These are phyloP conservation scores for Ustanciosporium gigantosporum DNA, from an alignment of 1,284 basidiomycete genomes.

Conservation along the genomic window DNA sequence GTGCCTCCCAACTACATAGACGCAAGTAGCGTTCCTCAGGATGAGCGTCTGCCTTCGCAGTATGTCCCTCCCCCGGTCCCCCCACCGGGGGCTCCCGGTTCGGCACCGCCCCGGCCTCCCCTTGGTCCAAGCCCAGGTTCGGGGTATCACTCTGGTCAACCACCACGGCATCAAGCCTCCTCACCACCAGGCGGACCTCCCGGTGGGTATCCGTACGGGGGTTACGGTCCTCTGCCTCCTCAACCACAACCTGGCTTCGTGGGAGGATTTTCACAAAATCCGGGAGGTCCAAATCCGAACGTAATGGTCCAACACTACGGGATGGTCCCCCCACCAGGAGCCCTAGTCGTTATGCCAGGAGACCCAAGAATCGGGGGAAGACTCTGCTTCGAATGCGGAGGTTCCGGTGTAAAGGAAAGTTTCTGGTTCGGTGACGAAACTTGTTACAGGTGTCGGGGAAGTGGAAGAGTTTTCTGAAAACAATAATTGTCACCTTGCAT, in stretches of 20 bases:
- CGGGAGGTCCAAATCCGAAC: constrained; percentile 22
- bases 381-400: constrained; percentile 34
- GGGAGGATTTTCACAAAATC: constrained; percentile 17
- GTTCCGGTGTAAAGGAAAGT: constrained; percentile 26
- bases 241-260: constrained; percentile 12
- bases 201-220: background rate
- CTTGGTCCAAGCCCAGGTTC: no score
- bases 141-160: no score
- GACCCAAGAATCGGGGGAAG: constrained; percentile 35
- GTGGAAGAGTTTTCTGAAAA: constrained; percentile 17
- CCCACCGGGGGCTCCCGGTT: constrained; percentile 5
- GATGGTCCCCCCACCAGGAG: constrained; percentile 16
- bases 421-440: constrained; percentile 44
- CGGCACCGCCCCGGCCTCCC: background rate
- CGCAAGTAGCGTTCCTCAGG: constrained; percentile 16
- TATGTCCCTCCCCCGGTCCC: constrained; percentile 23
- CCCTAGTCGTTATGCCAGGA: constrained; percentile 33
- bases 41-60: constrained; percentile 31
- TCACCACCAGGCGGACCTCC: constrained; percentile 5
- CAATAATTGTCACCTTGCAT: background rate
- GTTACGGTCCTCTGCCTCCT: background rate
- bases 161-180: constrained; percentile 1
- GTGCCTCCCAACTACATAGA: constrained; percentile 40
- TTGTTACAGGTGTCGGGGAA: constrained; percentile 23
- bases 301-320: constrained; percentile 10